These are phyloP conservation scores for Xylaria longipes DNA, from an alignment of 495 filamentous ascomycete species.

Conservation along the genomic window DNA sequence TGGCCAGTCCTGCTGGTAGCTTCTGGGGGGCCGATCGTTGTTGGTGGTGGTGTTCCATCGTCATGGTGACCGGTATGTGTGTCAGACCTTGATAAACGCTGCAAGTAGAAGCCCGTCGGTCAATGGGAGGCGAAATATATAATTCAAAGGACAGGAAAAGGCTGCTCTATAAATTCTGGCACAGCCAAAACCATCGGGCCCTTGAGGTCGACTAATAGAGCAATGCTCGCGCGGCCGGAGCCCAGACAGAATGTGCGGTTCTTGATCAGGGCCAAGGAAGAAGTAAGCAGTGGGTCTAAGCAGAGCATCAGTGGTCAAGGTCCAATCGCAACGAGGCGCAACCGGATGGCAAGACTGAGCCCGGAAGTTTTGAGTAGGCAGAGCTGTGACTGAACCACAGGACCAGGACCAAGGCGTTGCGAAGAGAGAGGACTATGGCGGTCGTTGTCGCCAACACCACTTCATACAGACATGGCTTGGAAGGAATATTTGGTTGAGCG, in stretches of 20 bases:
- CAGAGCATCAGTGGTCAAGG: constrained; percentile 34
- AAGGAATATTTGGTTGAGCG: constrained; percentile 5
- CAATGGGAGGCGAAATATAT: constrained; percentile 1
- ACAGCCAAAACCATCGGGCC: constrained; percentile 8
- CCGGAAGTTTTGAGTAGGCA: not conserved
- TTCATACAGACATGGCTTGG: constrained; percentile 23
- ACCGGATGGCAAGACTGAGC: constrained; percentile 29
- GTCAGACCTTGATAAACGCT: not conserved
- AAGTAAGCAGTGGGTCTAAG: constrained; percentile 25
- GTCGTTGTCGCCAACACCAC: constrained; percentile 23
- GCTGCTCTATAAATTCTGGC: constrained; percentile 5
- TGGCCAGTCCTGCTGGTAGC: constrained; percentile 54
- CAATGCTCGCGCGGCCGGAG: not conserved
- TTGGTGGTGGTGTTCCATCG: constrained; percentile 44
- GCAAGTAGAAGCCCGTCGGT: not conserved
- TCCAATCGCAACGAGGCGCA: constrained; percentile 41
- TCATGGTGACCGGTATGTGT: constrained; percentile 30
- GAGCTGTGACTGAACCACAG: constrained; percentile 5
- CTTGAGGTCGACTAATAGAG: not conserved
- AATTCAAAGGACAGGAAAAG: not conserved
- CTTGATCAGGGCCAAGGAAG: not conserved
- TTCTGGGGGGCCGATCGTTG: constrained; percentile 53
- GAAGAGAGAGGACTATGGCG: constrained; percentile 18
- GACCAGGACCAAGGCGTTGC: constrained; percentile 1
- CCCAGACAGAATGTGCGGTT: not conserved